Percentiles rank a stretch among this genome's conserved stretches.
These are phyloP conservation scores for Candida railenensis DNA, from an alignment of 805 yeast genomes.

Conservation along the genomic window DNA sequence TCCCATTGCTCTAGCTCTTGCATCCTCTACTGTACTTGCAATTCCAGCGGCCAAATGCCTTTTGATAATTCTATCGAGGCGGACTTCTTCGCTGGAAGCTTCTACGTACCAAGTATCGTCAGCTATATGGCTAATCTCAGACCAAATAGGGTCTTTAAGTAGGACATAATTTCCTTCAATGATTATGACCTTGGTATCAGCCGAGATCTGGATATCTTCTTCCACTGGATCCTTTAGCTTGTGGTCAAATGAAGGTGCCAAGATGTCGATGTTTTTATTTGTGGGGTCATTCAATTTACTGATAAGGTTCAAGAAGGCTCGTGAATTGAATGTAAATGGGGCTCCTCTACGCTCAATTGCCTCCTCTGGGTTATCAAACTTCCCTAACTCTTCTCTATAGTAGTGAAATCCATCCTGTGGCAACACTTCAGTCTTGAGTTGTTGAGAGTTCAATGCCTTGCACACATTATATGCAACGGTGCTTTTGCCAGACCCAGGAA, in stretches of 20 bases:
- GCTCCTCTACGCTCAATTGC: conserved; percentile 77
- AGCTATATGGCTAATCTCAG: conserved; percentile 35
- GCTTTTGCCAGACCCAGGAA: conserved; percentile 86
- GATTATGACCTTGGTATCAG: conserved; percentile 53
- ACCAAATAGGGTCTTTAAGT: conserved; percentile 61
- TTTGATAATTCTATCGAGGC: conserved; percentile 58
- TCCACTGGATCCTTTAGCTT: conserved; percentile 68
- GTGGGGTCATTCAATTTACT: conserved; percentile 14
- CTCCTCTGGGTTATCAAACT: conserved; percentile 50
- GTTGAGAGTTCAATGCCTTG: conserved; percentile 12
- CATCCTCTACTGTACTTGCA: conserved; percentile 46
- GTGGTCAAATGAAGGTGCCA: conserved; percentile 76
- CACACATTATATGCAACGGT: conserved; percentile 56
- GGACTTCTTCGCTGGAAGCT: conserved; percentile 35
- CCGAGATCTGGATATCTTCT: conserved; percentile 46
- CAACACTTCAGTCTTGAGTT: conserved; percentile 20
- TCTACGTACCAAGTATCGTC: conserved; percentile 53
- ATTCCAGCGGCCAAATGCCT: conserved; percentile 67
- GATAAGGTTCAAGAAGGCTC: conserved; percentile 24
- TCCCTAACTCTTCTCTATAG: conserved; percentile 27
- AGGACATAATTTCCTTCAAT: conserved; percentile 78
- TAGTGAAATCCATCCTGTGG: conserved; percentile 44
- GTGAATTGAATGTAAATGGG: conserved; percentile 79
- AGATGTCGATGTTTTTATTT: conserved; percentile 19
- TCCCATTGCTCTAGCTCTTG: conserved; percentile 46